phyloP scores from a whole-genome alignment of 306 rosid genomes.

The Hippophae gyantsensis region DNA sequence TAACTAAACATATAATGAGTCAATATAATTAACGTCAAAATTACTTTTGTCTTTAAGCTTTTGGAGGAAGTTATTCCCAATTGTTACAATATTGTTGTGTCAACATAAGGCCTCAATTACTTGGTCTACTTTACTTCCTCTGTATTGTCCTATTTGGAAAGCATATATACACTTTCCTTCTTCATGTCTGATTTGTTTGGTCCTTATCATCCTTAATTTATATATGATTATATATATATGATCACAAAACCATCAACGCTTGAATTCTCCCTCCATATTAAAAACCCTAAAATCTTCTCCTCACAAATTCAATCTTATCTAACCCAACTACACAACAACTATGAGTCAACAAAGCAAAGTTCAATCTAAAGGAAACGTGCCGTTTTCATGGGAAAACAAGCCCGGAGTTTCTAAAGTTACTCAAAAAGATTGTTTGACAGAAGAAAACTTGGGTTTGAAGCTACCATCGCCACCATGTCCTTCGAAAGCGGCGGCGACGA shows the following conservation, averaged over 20 bases:
- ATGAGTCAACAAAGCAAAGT: slow-evolving; percentile 24
- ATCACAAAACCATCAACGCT: neutral
- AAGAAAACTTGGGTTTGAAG: slow-evolving; percentile 17
- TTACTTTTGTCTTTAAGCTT: too few species aligned
- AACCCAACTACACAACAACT: neutral
- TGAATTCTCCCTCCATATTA: neutral
- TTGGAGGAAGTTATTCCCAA: too few species aligned
- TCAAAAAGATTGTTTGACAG: slow-evolving; percentile 10
- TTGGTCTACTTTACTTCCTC: slow-evolving; percentile 13
- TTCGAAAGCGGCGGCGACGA: neutral
- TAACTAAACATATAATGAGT: too few species aligned
- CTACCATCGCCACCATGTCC: slow-evolving; percentile 56
- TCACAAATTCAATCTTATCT: neutral
- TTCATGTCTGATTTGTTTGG: slow-evolving; percentile 28
- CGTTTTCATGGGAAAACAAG: slow-evolving; percentile 77
- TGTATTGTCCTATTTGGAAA: slow-evolving; percentile 5
- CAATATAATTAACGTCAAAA: too few species aligned
- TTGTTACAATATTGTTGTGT: too few species aligned
- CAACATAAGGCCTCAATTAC: neutral
- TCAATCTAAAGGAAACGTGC: slow-evolving; percentile 25
- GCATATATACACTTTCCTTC: slow-evolving; percentile 2
- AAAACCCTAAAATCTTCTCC: neutral
- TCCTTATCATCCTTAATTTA: neutral
- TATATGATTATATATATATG: neutral
- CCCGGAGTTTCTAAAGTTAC: slow-evolving; percentile 45